phyloP scores from a whole-genome alignment of 306 rosid genomes.

The Pyrus pyrifolia region DNA sequence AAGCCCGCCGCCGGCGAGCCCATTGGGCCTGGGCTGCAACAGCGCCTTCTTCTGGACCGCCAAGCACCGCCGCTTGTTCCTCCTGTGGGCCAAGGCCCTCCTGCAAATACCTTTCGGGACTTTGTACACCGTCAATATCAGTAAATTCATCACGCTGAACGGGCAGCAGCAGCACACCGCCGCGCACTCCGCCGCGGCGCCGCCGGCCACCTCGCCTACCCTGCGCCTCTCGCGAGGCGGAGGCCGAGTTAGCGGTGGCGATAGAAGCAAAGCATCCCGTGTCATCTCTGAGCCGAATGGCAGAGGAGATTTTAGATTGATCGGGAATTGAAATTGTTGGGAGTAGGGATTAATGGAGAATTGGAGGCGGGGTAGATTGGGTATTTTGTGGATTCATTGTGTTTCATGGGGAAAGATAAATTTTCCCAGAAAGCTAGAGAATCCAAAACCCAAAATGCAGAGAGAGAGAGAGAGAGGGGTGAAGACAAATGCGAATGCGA shows the following conservation, averaged over 20 bases:
- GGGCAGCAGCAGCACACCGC: conserved; percentile 83
- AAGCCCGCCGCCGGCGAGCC: neutral
- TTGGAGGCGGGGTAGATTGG: neutral
- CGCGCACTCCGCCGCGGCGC: conserved; percentile 64
- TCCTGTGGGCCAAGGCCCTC: conserved; percentile 33
- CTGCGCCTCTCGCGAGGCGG: conserved; percentile 10
- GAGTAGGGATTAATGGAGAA: neutral
- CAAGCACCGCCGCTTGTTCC: conserved; percentile 13
- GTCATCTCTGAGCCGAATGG: conserved; percentile 5
- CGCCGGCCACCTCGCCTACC: conserved; percentile 57
- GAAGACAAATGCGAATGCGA: neutral
- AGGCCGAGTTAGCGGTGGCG: conserved; percentile 1
- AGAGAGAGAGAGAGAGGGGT: neutral
- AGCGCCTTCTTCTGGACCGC: conserved; percentile 1
- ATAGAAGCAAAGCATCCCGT: neutral
- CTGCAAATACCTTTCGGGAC: conserved; percentile 44
- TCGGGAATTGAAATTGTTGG: neutral
- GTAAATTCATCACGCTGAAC: conserved; percentile 45
- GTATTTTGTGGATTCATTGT: neutral
- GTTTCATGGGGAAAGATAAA: neutral
- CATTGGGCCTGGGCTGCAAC: neutral
- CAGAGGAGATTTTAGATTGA: neutral
- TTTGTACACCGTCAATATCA: conserved; percentile 43
- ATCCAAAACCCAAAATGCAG: neutral
- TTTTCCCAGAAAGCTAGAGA: neutral